A percentile compares a stretch with the other conserved stretches of the same genome.
Conservation (phyloP, 805 yeast genomes). For the Candida quercuum region DNA sequence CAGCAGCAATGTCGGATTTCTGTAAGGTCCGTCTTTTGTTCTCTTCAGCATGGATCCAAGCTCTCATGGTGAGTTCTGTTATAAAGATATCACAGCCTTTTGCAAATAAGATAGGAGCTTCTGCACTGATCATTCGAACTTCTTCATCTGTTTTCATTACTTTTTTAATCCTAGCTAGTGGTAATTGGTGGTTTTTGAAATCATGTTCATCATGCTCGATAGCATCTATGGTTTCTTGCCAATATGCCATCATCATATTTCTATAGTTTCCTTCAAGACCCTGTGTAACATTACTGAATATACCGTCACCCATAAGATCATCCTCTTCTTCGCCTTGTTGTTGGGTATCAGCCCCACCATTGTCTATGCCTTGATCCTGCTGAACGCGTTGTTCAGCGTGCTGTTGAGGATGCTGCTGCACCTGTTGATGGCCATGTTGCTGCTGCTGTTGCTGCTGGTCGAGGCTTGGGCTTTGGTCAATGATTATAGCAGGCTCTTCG, state of each 20-base stretch:
- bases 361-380: constrained; percentile 1
- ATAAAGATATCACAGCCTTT: constrained; percentile 97
- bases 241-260: constrained; percentile 89
- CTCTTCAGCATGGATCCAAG: constrained; percentile 98
- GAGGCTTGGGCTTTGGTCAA: constrained; percentile 10
- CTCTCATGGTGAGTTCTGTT: constrained; percentile 95
- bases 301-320: constrained; percentile 46
- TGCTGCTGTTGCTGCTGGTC: constrained; percentile 1
- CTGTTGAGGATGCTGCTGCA: constrained; percentile 6
- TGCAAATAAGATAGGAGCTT: constrained; percentile 95
- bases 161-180: constrained; percentile 92
- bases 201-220: constrained; percentile 85
- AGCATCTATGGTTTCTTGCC: constrained; percentile 93
- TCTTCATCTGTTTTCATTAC: constrained; percentile 98
- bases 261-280: constrained; percentile 79
- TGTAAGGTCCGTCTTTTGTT: constrained; percentile 92
- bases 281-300: constrained; percentile 87
- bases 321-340: constrained; percentile 27
- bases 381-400: constrained; percentile 4
- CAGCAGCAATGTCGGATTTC: constrained; percentile 91
- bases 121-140: constrained; percentile 96
- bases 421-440: constrained; percentile 6
- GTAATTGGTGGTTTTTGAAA: constrained; percentile 90
- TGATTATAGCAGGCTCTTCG: constrained; percentile 18
- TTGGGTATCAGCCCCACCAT: constrained; percentile 4